A percentile compares a stretch with the other conserved stretches of the same genome.
Conservation (phyloP, 495 filamentous ascomycete genomes). For the Glarea lozoyensis region DNA sequence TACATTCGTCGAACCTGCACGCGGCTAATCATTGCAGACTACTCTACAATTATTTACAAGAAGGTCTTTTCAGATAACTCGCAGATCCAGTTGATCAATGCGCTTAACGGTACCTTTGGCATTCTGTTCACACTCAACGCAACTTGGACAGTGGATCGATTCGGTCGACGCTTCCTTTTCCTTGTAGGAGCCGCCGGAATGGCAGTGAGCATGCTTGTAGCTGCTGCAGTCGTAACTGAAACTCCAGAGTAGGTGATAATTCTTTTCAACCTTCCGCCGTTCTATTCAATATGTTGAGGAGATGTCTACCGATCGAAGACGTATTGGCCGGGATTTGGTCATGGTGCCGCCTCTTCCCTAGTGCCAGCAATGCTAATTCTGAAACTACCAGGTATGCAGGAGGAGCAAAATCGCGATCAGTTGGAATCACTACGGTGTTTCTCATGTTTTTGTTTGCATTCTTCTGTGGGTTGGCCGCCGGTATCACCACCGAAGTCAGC, state of each 20-base stretch:
- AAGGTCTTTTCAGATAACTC: conserved; percentile 44
- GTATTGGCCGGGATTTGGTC: no score
- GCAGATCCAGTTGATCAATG: conserved; percentile 35
- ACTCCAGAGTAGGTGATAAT: no score
- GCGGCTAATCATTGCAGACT: no score
- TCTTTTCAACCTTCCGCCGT: no score
- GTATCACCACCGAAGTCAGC: background rate
- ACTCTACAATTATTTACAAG: conserved; percentile 56
- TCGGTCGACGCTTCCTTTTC: conserved; percentile 45
- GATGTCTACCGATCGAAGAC: no score
- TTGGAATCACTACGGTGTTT: conserved; percentile 55
- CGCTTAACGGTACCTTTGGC: conserved; percentile 67
- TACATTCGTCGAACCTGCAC: no score
- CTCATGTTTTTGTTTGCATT: conserved; percentile 54
- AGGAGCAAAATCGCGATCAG: conserved; percentile 42
- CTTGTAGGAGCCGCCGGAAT: conserved; percentile 45
- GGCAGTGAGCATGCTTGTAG: conserved; percentile 43
- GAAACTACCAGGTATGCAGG: conserved; percentile 34
- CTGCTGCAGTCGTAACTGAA: conserved; percentile 50
- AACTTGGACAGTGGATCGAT: conserved; percentile 51
- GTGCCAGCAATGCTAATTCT: no score
- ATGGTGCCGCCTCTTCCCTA: no score
- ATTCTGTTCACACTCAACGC: conserved; percentile 64
- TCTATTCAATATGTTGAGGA: no score
- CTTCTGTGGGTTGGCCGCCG: conserved; percentile 34